Base-by-base conservation (phyloP, 495 filamentous ascomycete genomes). In the Annulohypoxylon bovei region DNA sequence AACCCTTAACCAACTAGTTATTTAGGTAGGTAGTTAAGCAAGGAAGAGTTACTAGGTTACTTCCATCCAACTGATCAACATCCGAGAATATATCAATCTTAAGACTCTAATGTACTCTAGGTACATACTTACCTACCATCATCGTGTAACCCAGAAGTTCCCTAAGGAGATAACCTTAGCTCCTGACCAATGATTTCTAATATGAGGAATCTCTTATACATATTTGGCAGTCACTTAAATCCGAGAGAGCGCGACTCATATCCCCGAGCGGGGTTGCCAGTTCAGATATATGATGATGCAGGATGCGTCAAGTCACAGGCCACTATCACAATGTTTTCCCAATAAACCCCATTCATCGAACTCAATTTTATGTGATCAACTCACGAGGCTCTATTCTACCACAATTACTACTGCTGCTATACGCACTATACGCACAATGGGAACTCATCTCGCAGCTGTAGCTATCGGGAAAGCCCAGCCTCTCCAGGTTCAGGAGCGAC, bases 371-470 rank as follows among this genome's bases (percentile, higher is more conserved):
- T 20, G 3, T 27, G 8, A 49, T 12, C 18, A 52, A n/a, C 11
- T 12, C 22, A 11, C 4, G 1, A 47, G 9, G 9, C 44, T 25
- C 8, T 6, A 18, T 25, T 4, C 14, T 8, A 8, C 23, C 12
- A n/a, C 20, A 6, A 40, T 8, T 11, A 12, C 37, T 40, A 40
- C n/a, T n/a, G 12, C 33, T 35, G 20, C 44, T 6, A 47, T 16
- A 8, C 11, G 14, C 47, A 14, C 23, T 6, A 18, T 20, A 6
- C 6, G n/a, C 33, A 64, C n/a, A 56, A 83, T 82, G 79, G 42
- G 75, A 59, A 79, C 77, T 18, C 83, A 85, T 60, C 76, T 80
- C 53, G 82, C 82, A 67, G 81, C 81, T 42, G 56, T 83, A n/a
- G 70, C 67, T 46, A 63, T 40, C 11, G 74, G 62, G 4, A 80